Base-by-base conservation (phyloP, 768 basidiomycete genomes). In the Nidularia pulvinata region DNA sequence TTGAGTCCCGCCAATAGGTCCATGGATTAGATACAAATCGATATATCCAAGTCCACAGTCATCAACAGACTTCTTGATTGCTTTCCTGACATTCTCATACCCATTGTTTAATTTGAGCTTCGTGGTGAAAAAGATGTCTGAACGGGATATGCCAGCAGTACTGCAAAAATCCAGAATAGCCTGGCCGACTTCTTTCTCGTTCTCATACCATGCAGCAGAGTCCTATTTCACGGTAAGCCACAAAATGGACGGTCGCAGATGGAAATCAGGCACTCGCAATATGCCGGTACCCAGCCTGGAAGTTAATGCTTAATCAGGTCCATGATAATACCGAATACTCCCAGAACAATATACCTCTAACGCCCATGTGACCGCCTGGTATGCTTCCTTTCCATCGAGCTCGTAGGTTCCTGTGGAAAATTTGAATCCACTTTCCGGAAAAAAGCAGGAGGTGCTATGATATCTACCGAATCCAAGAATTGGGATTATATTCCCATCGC, bases 21-120 rank as follows among this genome's bases (percentile, higher is more conserved):
- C 81, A 59, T 90, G 88, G 33, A 90, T 77, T 52, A 89, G 78
- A 69, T 88, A 91, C 7, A 90, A 69, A 60, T 90, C 88, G 55
- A 89, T 83, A 60, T 83, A 82, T 19, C 73, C 83, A n/a, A 88
- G 69, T 0, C 80, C 78, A 63, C 76, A 83, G 50, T 65, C 68
- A 25, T 79, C 64, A 16, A 89, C 64, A 2, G 84, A 86, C 44
- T 70, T 72, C 56, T 79, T 62, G 55, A 89, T 83, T 35, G 77
- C 68, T 50, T 77, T 72, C 53, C 67, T 73, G 22, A 78, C 76
- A 11, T 75, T 64, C 3, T 75, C 72, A 62, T 84, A 83, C 25
- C 78, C 77, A 39, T 70, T 62, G 66, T 89, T 90, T 49, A 66
- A 56, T 68, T 77, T 85, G 48, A 88, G 75, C 68, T 91, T 89